Evolutionary conservation across 345 rosid genomes (phyloP).

Genomic region (Salix brachista): DNA sequence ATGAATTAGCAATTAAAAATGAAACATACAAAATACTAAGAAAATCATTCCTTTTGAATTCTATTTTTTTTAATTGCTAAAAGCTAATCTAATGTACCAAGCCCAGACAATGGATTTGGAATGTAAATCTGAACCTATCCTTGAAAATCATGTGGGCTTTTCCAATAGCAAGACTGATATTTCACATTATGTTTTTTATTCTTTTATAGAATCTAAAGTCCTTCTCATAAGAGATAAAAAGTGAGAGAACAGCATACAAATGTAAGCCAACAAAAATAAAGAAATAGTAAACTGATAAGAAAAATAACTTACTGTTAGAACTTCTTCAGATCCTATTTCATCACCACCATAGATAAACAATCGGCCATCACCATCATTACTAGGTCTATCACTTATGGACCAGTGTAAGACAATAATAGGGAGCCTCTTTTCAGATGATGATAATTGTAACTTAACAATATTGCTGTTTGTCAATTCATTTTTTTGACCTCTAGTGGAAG

Average conservation of each 20-base stretch:
- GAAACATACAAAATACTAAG: too few relatives aligned
- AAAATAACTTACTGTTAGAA: conserved; percentile 53
- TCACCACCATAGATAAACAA: conserved; percentile 85
- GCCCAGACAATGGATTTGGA: neutral
- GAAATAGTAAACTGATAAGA: neutral
- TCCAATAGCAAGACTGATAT: neutral
- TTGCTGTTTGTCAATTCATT: conserved; percentile 40
- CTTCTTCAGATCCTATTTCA: conserved; percentile 80
- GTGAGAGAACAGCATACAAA: neutral
- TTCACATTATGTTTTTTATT: neutral
- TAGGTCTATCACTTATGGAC: conserved; percentile 44
- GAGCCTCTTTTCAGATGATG: conserved; percentile 65
- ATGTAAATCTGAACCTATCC: neutral
- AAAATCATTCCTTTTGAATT: too few relatives aligned
- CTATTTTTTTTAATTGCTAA: too few relatives aligned
- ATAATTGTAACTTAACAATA: conserved; percentile 65
- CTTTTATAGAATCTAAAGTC: neutral
- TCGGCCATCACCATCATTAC: conserved; percentile 46
- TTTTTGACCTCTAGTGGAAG: conserved; percentile 35
- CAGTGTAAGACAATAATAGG: conserved; percentile 76
- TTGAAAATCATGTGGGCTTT: neutral
- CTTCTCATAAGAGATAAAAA: neutral
- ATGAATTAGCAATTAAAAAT: too few relatives aligned
- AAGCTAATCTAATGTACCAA: neutral
- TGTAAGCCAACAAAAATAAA: neutral